These are phyloP conservation scores for Leccinum sublutescens DNA, from an alignment of 768 basidiomycete genomes.

Conservation along the genomic window DNA sequence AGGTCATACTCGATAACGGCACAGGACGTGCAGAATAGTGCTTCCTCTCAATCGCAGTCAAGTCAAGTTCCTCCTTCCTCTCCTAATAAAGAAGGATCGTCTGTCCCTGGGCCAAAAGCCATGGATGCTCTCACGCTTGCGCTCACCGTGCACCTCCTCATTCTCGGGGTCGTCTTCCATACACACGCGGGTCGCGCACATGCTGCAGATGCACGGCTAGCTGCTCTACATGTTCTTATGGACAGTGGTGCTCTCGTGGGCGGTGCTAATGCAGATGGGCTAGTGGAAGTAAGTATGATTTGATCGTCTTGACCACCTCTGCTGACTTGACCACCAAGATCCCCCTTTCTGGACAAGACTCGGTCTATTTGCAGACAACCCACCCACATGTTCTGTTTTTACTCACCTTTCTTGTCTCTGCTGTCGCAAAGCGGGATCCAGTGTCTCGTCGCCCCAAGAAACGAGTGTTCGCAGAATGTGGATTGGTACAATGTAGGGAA, in stretches of 20 bases:
- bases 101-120: slow-evolving; percentile 19
- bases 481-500: slow-evolving; percentile 45
- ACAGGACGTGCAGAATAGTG: slow-evolving; percentile 27
- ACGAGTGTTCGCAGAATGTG: slow-evolving; percentile 66
- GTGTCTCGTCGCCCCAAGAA: slow-evolving; percentile 74
- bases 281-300: slow-evolving; percentile 34
- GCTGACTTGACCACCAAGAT: slow-evolving; percentile 21
- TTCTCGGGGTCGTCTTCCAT: slow-evolving; percentile 59
- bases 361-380: slow-evolving; percentile 57
- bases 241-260: slow-evolving; percentile 53
- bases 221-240: slow-evolving; percentile 62
- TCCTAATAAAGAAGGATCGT: slow-evolving; percentile 1
- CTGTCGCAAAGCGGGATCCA: slow-evolving; percentile 66
- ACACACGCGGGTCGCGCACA: slow-evolving; percentile 56
- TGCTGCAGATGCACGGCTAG: slow-evolving; percentile 49
- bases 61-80: neutral
- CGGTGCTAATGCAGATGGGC: slow-evolving; percentile 35
- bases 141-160: slow-evolving; percentile 57
- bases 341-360: slow-evolving; percentile 34
- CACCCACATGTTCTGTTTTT: slow-evolving; percentile 66
- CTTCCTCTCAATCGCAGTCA: slow-evolving; percentile 23
- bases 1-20: slow-evolving; percentile 32
- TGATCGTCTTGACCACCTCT: slow-evolving; percentile 16
- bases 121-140: slow-evolving; percentile 35
- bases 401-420: slow-evolving; percentile 66